Evolutionary conservation across 179 eudicot genomes (phyloP).

Genomic region (Heliamphora ciliata): DNA sequence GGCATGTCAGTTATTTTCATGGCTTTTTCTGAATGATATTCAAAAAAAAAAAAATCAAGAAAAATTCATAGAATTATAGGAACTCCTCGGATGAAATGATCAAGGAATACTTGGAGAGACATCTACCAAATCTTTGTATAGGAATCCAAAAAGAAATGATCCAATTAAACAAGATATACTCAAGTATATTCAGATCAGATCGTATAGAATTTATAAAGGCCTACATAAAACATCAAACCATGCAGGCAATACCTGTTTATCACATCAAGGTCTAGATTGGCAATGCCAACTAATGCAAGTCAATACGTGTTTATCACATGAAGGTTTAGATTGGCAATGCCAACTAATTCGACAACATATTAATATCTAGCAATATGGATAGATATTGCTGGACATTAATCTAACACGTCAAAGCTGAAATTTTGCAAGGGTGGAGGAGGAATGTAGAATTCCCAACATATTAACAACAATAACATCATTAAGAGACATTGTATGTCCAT

Average conservation of each 20-base stretch:
- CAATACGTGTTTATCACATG: background rate
- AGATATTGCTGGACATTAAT: background rate
- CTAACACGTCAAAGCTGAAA: background rate
- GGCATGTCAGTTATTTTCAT: background rate
- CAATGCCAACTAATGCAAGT: background rate
- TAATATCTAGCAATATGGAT: background rate
- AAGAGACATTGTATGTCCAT: background rate
- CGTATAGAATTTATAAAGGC: background rate
- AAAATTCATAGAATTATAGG: too few relatives aligned
- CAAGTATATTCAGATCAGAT: background rate
- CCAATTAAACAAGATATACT: too few relatives aligned
- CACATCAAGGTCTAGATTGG: background rate
- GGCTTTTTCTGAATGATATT: too few relatives aligned
- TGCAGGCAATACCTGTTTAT: background rate
- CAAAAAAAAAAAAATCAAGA: background rate
- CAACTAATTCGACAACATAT: background rate
- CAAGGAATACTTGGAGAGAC: too few relatives aligned
- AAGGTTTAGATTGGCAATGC: background rate
- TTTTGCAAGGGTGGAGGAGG: background rate
- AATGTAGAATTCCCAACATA: background rate
- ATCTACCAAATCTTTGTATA: too few relatives aligned
- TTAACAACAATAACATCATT: background rate
- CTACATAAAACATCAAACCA: background rate
- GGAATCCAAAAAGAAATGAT: too few relatives aligned
- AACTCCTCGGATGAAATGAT: too few relatives aligned